A percentile compares a stretch with the other conserved stretches of the same genome.
phyloP scores from a whole-genome alignment of 495 filamentous ascomycete species.

The Penicillium lividum region DNA sequence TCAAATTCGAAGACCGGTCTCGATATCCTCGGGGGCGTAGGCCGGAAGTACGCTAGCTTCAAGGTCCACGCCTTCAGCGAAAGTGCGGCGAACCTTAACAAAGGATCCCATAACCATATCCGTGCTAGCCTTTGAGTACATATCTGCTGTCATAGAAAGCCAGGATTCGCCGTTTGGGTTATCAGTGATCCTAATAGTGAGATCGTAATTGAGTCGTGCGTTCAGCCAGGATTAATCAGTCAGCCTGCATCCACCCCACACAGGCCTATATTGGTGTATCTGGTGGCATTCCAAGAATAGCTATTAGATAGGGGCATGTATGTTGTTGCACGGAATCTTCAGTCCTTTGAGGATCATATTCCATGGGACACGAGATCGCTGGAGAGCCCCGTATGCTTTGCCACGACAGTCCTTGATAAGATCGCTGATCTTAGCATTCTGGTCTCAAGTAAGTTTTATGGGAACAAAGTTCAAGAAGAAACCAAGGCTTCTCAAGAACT shows the following conservation, averaged over 20 bases:
- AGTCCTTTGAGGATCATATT: conserved; percentile 43
- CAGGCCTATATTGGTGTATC: conserved; percentile 15
- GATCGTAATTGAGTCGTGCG: neutral
- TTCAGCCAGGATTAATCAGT: neutral
- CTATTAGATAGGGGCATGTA: conserved; percentile 40
- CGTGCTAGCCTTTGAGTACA: conserved; percentile 25
- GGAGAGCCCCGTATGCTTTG: conserved; percentile 22
- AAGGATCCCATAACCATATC: conserved; percentile 1
- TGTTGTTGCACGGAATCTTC: conserved; percentile 30
- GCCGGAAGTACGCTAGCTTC: conserved; percentile 23
- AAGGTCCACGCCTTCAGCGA: no score
- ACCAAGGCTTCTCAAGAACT: conserved; percentile 33
- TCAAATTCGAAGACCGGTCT: conserved; percentile 11
- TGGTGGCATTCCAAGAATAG: conserved; percentile 40
- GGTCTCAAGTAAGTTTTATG: conserved; percentile 29
- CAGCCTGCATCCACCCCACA: conserved; percentile 2
- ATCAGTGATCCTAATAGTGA: conserved; percentile 16
- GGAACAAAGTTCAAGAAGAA: conserved; percentile 49
- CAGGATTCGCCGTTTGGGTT: conserved; percentile 11
- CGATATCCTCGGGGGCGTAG: conserved; percentile 10
- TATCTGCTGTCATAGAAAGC: conserved; percentile 22
- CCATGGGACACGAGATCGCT: conserved; percentile 37
- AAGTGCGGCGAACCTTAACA: conserved; percentile 18
- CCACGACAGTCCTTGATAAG: conserved; percentile 16
- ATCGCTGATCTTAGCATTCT: conserved; percentile 11